Evolutionary conservation across 768 basidiomycete genomes (phyloP).

Genomic region (Xerocomellus intermedius): DNA sequence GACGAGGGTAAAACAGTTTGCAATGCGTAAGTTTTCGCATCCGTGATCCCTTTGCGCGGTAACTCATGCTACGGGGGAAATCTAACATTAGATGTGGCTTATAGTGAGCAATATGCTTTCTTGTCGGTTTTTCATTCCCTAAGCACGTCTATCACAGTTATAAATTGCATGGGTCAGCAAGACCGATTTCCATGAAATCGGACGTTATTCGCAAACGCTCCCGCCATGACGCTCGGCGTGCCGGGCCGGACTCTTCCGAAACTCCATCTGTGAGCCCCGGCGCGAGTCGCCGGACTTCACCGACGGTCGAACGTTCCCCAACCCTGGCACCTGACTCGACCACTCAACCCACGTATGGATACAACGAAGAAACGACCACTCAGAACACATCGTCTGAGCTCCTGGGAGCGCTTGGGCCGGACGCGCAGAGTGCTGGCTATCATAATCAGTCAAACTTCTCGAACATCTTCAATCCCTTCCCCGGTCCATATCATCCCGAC

Average conservation of each 20-base stretch:
- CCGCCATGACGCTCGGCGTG: constrained; percentile 71
- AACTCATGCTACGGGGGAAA: constrained; percentile 9
- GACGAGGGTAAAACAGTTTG: constrained; percentile 90
- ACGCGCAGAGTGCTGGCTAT: constrained; percentile 24
- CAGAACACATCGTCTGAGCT: constrained; percentile 50
- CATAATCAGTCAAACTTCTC: constrained; percentile 31
- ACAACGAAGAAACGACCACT: constrained; percentile 42
- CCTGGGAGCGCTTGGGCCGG: constrained; percentile 43
- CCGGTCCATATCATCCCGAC: constrained; percentile 76
- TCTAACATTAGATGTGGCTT: constrained; percentile 60
- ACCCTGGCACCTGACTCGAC: constrained; percentile 72
- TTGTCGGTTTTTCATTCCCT: constrained; percentile 2
- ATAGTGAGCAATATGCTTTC: constrained; percentile 47
- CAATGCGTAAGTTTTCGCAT: constrained; percentile 71
- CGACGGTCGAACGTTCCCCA: constrained; percentile 57
- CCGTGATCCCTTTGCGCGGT: constrained; percentile 3
- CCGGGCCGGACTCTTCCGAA: constrained; percentile 52
- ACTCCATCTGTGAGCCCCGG: constrained; percentile 76
- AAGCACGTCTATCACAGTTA: constrained; percentile 41
- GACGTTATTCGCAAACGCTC: constrained; percentile 88
- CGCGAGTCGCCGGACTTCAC: constrained; percentile 71
- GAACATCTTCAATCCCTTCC: constrained; percentile 47
- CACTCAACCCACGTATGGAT: constrained; percentile 54
- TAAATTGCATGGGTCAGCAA: constrained; percentile 81
- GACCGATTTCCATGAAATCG: constrained; percentile 89